Evolutionary conservation across 2,329 filamentous ascomycete species (phyloP).

Genomic region (Arthrobotrys pseudoclavata): DNA sequence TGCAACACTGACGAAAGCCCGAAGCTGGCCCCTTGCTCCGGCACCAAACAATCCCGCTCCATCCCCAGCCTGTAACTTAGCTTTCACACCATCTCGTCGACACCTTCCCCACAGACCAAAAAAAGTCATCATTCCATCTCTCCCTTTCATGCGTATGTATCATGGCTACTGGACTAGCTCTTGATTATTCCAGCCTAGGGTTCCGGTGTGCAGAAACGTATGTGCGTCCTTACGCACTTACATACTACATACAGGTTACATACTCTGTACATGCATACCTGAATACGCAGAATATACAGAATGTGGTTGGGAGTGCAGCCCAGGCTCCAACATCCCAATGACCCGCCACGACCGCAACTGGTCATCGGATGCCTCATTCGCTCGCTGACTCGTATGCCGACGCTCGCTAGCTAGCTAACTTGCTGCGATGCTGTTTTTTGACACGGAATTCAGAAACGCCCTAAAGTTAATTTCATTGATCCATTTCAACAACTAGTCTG

Average conservation of each 20-base stretch:
- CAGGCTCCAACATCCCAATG: conserved; percentile 13
- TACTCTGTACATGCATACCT: neutral
- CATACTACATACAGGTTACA: conserved; percentile 1
- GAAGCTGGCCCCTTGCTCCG: conserved; percentile 16
- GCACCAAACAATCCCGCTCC: conserved; percentile 18
- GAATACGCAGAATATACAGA: conserved; percentile 2
- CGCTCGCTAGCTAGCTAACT: conserved; percentile 35
- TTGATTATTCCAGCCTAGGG: conserved; percentile 29
- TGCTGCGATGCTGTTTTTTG: conserved; percentile 16
- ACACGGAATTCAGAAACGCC: conserved; percentile 16
- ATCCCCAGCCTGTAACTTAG: neutral
- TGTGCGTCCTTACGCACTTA: neutral
- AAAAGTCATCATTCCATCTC: conserved; percentile 19
- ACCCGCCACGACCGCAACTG: conserved; percentile 7
- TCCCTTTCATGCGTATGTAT: conserved; percentile 19
- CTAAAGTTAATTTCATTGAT: conserved; percentile 31
- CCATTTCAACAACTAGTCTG: neutral
- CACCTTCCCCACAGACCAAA: conserved; percentile 13
- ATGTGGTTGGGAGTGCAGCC: conserved; percentile 17
- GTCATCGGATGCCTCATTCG: conserved; percentile 38
- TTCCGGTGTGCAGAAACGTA: conserved; percentile 23
- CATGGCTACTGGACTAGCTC: neutral
- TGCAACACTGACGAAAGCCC: conserved; percentile 8
- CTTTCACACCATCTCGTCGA: conserved; percentile 22
- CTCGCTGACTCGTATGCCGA: conserved; percentile 36